A percentile compares a stretch with the other conserved stretches of the same genome.
Conservation (phyloP, 164 flowering plant species). For the Chimonanthus praecox region DNA sequence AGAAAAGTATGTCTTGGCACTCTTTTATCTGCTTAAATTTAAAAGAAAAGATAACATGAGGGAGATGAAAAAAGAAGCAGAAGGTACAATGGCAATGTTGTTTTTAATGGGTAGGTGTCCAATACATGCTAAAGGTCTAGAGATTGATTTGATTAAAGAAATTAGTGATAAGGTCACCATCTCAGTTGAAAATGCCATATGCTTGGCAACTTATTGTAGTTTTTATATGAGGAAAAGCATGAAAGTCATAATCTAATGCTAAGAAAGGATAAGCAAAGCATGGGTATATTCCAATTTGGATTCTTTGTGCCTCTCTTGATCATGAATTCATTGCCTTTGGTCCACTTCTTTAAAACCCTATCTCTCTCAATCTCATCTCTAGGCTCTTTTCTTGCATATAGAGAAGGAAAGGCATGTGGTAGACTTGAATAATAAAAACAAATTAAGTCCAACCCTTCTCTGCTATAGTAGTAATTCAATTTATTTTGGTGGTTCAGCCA, state of each 20-base stretch:
- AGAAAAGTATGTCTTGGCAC: neutral
- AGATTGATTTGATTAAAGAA: neutral
- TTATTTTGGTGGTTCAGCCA: no score
- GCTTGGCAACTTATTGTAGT: neutral
- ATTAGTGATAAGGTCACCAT: neutral
- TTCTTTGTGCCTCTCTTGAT: neutral
- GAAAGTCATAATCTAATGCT: neutral
- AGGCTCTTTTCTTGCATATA: no score
- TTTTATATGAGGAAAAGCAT: neutral
- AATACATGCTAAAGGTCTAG: neutral
- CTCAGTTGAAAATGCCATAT: neutral
- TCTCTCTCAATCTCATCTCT: neutral
- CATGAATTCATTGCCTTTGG: neutral
- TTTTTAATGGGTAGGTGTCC: neutral
- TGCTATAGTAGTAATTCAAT: no score
- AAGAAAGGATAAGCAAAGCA: neutral
- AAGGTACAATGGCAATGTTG: neutral
- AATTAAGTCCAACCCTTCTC: no score
- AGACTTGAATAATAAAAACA: no score
- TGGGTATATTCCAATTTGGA: slow-evolving; percentile 2
- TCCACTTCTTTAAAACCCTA: neutral
- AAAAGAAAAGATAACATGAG: neutral
- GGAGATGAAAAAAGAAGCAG: neutral
- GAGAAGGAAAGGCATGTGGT: no score
- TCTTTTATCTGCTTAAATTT: no score